Percentiles rank a stretch among this genome's conserved stretches.
These are phyloP conservation scores for Botrytis hyacinthi DNA, from an alignment of 2,329 filamentous ascomycete genomes.

Conservation along the genomic window DNA sequence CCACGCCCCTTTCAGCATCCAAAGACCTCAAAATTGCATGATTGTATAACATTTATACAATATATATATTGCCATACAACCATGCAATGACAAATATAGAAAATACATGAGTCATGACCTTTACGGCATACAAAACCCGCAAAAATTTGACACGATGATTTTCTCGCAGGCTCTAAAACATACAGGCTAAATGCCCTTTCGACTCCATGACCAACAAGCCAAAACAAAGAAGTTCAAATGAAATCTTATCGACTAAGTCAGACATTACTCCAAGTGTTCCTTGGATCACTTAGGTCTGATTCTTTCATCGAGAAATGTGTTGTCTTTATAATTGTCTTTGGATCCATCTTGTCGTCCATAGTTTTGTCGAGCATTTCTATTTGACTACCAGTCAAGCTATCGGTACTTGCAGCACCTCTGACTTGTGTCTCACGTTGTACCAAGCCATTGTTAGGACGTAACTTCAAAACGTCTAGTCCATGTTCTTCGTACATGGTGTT, in stretches of 20 bases:
- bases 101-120: not conserved
- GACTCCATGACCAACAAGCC: too few species aligned
- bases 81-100: not conserved
- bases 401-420: constrained; percentile 1
- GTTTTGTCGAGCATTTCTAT: not conserved
- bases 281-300: not conserved
- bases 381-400: constrained; percentile 5
- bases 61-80: not conserved
- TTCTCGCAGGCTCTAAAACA: not conserved
- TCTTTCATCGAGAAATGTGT: constrained; percentile 5
- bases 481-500: not conserved
- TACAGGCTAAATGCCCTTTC: not conserved
- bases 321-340: not conserved
- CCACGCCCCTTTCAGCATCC: not conserved
- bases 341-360: not conserved
- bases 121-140: not conserved
- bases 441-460: not conserved
- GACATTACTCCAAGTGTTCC: constrained; percentile 13
- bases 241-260: not conserved
- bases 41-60: not conserved
- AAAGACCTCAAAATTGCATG: not conserved
- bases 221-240: not conserved
- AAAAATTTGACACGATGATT: not conserved
- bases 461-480: not conserved
- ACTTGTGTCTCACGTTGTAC: not conserved